phyloP scores from a whole-genome alignment of 176 grass and related monocot genomes.

The Tillandsia fasciculata region DNA sequence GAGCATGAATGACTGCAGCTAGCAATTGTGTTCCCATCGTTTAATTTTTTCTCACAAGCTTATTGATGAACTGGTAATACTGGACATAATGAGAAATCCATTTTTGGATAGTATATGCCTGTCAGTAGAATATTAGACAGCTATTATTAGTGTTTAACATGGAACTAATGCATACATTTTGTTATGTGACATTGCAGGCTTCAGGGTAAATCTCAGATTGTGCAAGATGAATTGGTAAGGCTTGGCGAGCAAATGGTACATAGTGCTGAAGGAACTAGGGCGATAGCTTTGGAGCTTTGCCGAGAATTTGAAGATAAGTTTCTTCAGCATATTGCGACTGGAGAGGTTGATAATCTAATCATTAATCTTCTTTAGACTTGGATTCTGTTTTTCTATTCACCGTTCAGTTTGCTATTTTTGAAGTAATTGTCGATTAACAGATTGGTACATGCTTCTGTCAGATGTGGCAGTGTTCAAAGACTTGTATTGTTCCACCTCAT shows the following conservation, averaged over 20 bases:
- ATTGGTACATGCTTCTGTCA: too few relatives aligned
- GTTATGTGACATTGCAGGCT: constrained; percentile 27
- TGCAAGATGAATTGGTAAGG: constrained; percentile 77
- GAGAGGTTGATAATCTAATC: constrained; percentile 51
- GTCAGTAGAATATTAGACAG: neutral
- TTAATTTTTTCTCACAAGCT: neutral
- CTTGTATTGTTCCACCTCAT: too few relatives aligned
- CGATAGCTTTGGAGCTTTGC: constrained; percentile 85
- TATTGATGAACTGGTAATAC: neutral
- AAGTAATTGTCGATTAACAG: neutral
- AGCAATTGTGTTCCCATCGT: too few relatives aligned
- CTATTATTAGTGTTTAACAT: neutral
- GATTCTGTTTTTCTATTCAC: neutral
- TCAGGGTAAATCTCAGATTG: constrained; percentile 87
- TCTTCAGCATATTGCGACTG: constrained; percentile 77
- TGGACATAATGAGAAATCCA: neutral
- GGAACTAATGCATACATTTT: neutral
- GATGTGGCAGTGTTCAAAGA: too few relatives aligned
- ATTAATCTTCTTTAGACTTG: neutral
- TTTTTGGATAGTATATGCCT: neutral
- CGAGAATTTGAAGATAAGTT: constrained; percentile 86
- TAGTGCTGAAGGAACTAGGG: constrained; percentile 75
- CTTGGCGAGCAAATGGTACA: constrained; percentile 82
- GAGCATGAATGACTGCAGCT: neutral
- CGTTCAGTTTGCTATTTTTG: neutral